These are phyloP conservation scores for Syzygium oleosum DNA, from an alignment of 345 rosid genomes.

Conservation along the genomic window DNA sequence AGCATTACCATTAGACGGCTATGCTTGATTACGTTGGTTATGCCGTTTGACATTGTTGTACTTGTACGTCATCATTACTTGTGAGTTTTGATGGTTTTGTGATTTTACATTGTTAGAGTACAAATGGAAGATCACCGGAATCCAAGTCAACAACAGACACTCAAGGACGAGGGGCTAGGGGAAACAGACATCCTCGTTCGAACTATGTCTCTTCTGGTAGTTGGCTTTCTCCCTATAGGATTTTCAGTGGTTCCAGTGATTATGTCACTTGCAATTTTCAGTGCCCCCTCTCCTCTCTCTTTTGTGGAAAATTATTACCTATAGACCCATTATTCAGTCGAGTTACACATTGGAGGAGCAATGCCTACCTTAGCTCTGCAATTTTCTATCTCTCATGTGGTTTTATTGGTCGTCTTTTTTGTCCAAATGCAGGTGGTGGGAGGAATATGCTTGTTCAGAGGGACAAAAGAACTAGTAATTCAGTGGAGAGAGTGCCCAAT, in stretches of 20 bases:
- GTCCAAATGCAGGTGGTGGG: slow-evolving; percentile 37
- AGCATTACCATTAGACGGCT: neutral
- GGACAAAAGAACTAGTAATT: slow-evolving; percentile 44
- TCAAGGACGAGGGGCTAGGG: slow-evolving; percentile 33
- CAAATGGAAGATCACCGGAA: slow-evolving; percentile 8
- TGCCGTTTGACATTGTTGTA: neutral
- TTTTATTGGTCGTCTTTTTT: neutral
- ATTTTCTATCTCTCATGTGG: neutral
- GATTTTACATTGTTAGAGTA: slow-evolving; percentile 21
- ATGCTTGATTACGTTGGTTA: neutral
- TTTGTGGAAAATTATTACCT: neutral
- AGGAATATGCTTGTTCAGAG: slow-evolving; percentile 37
- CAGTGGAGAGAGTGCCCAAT: slow-evolving; percentile 23
- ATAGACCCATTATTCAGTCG: neutral
- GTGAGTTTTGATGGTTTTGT: neutral
- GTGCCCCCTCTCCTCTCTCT: neutral
- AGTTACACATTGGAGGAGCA: neutral
- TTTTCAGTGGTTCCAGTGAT: neutral
- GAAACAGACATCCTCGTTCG: slow-evolving; percentile 34
- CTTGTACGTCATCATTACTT: neutral
- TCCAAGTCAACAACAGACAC: slow-evolving; percentile 8
- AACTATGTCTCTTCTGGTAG: slow-evolving; percentile 33
- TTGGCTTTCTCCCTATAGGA: neutral
- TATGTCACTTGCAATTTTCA: too few species aligned
- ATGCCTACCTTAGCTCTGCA: neutral